These are phyloP conservation scores for Solanum boliviense DNA, from an alignment of 257 asterid genomes.

Conservation along the genomic window DNA sequence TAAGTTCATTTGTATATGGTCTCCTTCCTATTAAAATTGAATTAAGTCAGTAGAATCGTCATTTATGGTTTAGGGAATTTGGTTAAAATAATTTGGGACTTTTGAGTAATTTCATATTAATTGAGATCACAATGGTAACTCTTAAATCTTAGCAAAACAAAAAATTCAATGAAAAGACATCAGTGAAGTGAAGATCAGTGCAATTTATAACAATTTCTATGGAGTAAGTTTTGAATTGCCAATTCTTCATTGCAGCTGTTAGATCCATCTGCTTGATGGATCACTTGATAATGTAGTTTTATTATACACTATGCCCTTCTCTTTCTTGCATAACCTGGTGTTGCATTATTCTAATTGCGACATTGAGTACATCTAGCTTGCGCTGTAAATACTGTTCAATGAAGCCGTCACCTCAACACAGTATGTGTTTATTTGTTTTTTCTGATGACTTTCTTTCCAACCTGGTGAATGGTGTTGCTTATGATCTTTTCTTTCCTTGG, in stretches of 20 bases:
- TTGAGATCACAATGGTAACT: neutral
- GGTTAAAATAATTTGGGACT: neutral
- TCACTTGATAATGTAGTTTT: neutral
- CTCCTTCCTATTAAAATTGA: neutral
- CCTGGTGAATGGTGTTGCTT: neutral
- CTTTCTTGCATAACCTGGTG: neutral
- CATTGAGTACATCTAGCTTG: neutral
- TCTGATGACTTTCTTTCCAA: neutral
- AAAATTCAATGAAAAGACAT: neutral
- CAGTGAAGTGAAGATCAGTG: neutral
- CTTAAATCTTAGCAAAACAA: neutral
- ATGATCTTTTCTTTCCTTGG: neutral
- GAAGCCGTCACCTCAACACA: neutral
- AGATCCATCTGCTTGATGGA: neutral
- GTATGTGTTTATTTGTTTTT: neutral
- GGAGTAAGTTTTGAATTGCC: neutral
- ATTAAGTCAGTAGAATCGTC: neutral
- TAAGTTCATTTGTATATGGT: neutral
- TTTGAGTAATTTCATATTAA: neutral
- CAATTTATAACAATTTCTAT: neutral
- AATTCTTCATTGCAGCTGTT: neutral
- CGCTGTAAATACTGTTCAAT: neutral
- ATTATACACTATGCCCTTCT: neutral
- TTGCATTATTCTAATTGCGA: neutral
- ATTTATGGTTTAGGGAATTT: neutral